Percentiles rank a stretch among this genome's conserved stretches.
phyloP scores from a whole-genome alignment of 306 rosid species.

The Fragaria ananassa region DNA sequence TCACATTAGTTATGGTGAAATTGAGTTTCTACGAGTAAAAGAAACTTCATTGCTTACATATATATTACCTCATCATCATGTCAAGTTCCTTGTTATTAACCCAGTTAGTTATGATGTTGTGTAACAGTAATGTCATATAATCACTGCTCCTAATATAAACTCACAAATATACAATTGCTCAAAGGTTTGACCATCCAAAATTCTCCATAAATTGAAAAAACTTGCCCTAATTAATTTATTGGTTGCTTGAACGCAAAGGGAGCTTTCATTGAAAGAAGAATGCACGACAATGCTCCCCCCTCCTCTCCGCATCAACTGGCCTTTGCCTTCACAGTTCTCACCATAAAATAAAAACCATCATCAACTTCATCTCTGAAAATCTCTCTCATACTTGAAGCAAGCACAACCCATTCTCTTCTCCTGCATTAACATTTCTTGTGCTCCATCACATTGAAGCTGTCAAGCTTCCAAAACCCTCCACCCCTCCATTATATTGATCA shows the following conservation, averaged over 20 bases:
- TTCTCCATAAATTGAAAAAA: conserved; percentile 18
- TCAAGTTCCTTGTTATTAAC: not conserved
- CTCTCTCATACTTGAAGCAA: conserved; percentile 49
- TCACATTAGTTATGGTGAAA: too few relatives aligned
- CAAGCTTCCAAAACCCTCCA: conserved; percentile 38
- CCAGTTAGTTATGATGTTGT: not conserved
- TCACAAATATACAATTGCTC: conserved; percentile 30
- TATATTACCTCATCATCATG: conserved; percentile 8
- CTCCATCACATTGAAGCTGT: conserved; percentile 43
- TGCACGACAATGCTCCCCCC: conserved; percentile 61
- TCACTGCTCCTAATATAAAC: not conserved
- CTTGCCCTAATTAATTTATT: conserved; percentile 18
- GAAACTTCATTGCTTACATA: not conserved
- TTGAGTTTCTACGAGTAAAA: too few relatives aligned
- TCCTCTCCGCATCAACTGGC: conserved; percentile 56
- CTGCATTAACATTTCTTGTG: conserved; percentile 31
- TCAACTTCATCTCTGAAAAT: not conserved
- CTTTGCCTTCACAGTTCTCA: conserved; percentile 26
- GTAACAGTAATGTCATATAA: not conserved
- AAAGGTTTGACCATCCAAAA: conserved; percentile 64
- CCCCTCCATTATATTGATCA: not conserved
- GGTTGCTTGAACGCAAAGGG: conserved; percentile 92
- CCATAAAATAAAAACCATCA: conserved; percentile 4
- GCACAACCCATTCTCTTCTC: conserved; percentile 28
- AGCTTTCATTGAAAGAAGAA: conserved; percentile 75